These are phyloP conservation scores for Retiboletus fuscus DNA, from an alignment of 1,284 basidiomycete genomes.

Conservation along the genomic window DNA sequence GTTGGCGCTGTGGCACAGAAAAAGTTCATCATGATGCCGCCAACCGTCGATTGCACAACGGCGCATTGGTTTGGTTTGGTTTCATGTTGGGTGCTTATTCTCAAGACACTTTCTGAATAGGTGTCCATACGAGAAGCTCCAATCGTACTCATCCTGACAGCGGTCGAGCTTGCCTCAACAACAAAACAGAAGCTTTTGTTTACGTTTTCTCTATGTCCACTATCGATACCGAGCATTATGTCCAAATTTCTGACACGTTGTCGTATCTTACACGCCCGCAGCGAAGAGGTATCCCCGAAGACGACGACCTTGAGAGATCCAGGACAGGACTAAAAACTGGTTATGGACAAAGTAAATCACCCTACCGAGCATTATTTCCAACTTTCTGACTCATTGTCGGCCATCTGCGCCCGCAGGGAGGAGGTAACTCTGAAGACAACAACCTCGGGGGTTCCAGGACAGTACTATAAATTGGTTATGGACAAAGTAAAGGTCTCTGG, in stretches of 20 bases:
- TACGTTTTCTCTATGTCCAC: slow-evolving; percentile 97
- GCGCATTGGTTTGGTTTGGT: slow-evolving; percentile 81
- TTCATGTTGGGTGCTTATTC: slow-evolving; percentile 1
- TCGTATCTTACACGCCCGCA: slow-evolving; percentile 58
- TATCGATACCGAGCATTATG: slow-evolving; percentile 92
- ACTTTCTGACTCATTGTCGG: slow-evolving; percentile 80
- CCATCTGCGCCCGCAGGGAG: slow-evolving; percentile 54
- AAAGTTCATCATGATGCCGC: no score
- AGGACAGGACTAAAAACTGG: slow-evolving; percentile 84
- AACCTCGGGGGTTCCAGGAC: slow-evolving; percentile 89
- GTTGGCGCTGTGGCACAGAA: no score
- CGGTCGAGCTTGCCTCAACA: slow-evolving; percentile 82
- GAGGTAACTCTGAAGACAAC: slow-evolving; percentile 89
- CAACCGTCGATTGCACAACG: slow-evolving; percentile 80
- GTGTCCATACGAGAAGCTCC: slow-evolving; percentile 94
- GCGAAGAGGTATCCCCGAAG: slow-evolving; percentile 82
- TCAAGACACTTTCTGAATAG: slow-evolving; percentile 52
- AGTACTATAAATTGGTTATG: slow-evolving; percentile 91
- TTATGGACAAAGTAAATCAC: slow-evolving; percentile 98
- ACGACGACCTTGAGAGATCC: slow-evolving; percentile 92
- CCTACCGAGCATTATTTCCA: slow-evolving; percentile 90
- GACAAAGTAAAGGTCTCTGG: slow-evolving; percentile 99
- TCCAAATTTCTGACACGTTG: slow-evolving; percentile 84
- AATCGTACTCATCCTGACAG: slow-evolving; percentile 88
- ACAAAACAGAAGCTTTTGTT: slow-evolving; percentile 85